Conservation (phyloP, 441 rosid species). For the Aleurites moluccanus region DNA sequence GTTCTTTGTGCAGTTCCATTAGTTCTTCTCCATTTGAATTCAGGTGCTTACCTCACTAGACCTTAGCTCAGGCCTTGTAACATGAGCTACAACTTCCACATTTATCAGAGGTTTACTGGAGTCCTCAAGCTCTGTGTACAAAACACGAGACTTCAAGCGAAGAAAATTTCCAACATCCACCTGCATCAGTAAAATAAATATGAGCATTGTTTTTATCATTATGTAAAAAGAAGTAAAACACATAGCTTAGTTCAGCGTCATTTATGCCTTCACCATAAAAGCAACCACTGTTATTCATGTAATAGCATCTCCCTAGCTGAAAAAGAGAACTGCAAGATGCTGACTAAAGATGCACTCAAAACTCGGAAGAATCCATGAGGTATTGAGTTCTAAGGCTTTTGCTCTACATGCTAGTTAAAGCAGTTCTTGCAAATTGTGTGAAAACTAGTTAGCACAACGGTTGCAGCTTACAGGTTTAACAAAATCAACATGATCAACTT, state of each 20-base stretch:
- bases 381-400: neutral
- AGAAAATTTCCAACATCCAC: conserved; percentile 86
- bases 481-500: conserved; percentile 88
- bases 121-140: conserved; percentile 63
- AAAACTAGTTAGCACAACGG: neutral
- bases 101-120: conserved; percentile 58
- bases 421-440: neutral
- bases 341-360: neutral
- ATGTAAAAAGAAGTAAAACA: neutral
- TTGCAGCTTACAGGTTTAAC: conserved; percentile 60
- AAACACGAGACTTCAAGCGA: conserved; percentile 72
- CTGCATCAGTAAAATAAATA: conserved; percentile 31
- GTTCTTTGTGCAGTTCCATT: neutral
- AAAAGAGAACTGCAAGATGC: neutral
- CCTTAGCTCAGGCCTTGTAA: conserved; percentile 75
- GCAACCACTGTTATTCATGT: neutral
- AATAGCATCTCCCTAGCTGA: neutral
- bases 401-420: neutral
- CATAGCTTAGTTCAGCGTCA: neutral
- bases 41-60: conserved; percentile 64
- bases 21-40: neutral
- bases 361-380: neutral
- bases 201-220: neutral
- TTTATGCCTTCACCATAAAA: neutral
- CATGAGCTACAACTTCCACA: conserved; percentile 87